These are phyloP conservation scores for Nakaseomyces kungkrabaensis DNA, from an alignment of 1,139 yeast species.

Conservation along the genomic window DNA sequence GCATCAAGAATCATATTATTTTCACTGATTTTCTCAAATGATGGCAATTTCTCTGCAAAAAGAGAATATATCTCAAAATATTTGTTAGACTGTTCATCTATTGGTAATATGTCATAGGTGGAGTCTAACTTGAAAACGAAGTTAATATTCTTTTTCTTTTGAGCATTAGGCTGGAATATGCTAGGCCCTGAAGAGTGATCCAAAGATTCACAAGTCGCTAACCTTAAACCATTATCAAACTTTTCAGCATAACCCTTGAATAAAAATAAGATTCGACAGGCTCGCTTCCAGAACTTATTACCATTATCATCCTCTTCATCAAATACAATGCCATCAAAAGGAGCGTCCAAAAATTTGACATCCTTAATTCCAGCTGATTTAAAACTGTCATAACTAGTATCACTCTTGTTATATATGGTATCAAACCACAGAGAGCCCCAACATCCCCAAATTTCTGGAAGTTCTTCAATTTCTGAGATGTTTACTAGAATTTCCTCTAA, in stretches of 20 bases:
- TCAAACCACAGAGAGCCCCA: conserved; percentile 83
- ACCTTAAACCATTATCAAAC: conserved; percentile 15
- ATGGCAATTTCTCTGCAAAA: not conserved
- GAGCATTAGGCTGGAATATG: conserved; percentile 9
- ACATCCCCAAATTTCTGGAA: conserved; percentile 73
- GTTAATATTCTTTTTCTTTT: conserved; percentile 11
- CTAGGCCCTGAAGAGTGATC: not conserved
- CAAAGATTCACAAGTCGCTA: conserved; percentile 6
- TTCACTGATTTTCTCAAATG: conserved; percentile 18
- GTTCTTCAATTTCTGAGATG: conserved; percentile 48
- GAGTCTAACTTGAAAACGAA: conserved; percentile 19
- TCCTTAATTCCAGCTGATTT: conserved; percentile 50
- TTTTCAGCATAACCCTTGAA: conserved; percentile 23
- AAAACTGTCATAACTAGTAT: conserved; percentile 39
- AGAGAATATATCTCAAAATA: not conserved
- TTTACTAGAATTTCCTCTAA: conserved; percentile 31
- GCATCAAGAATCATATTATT: conserved; percentile 15
- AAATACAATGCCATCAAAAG: conserved; percentile 51
- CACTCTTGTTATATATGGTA: conserved; percentile 31
- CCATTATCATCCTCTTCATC: conserved; percentile 33
- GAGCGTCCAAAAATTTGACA: conserved; percentile 50
- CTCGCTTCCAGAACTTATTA: conserved; percentile 26
- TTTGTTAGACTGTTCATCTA: conserved; percentile 1
- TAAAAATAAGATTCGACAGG: conserved; percentile 23
- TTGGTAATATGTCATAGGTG: not conserved